phyloP scores from a whole-genome alignment of 2,329 filamentous ascomycete genomes.

The Colletotrichum sp. region DNA sequence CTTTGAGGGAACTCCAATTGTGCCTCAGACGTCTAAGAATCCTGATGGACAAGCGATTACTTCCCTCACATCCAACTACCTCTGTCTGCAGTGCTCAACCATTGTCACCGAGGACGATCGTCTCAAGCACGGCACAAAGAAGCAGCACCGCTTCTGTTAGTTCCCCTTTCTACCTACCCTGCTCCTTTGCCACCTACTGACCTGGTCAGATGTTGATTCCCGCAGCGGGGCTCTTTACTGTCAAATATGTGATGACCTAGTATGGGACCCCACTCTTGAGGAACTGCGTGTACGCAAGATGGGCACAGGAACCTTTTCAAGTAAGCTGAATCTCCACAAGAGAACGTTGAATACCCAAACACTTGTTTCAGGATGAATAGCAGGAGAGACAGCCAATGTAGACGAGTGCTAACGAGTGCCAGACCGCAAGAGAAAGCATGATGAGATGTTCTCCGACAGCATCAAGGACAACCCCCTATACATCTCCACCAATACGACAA shows the following conservation, averaged over 20 bases:
- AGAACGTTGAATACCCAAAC: neutral
- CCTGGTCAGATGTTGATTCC: conserved; percentile 73
- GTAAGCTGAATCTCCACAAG: conserved; percentile 44
- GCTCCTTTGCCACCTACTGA: conserved; percentile 25
- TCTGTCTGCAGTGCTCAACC: conserved; percentile 75
- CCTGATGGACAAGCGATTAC: conserved; percentile 62
- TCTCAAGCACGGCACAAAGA: conserved; percentile 70
- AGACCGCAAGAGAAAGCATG: conserved; percentile 78
- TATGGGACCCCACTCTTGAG: conserved; percentile 83
- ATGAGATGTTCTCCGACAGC: conserved; percentile 70
- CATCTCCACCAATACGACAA: conserved; percentile 78
- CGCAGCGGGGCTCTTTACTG: conserved; percentile 78
- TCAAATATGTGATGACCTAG: conserved; percentile 81
- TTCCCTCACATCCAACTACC: conserved; percentile 70
- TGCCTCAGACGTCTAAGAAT: conserved; percentile 68
- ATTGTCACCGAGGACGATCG: conserved; percentile 72
- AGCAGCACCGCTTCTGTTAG: conserved; percentile 76
- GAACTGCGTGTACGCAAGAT: conserved; percentile 75
- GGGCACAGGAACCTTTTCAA: conserved; percentile 68
- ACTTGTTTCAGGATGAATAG: neutral
- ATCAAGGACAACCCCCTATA: conserved; percentile 77
- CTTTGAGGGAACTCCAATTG: conserved; percentile 69
- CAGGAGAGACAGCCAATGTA: neutral
- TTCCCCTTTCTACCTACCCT: conserved; percentile 1
- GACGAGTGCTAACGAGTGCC: neutral